A percentile compares a stretch with the other conserved stretches of the same genome.
Evolutionary conservation across 208 protist genomes (phyloP).

Genomic region (Crithidia thermophila): DNA sequence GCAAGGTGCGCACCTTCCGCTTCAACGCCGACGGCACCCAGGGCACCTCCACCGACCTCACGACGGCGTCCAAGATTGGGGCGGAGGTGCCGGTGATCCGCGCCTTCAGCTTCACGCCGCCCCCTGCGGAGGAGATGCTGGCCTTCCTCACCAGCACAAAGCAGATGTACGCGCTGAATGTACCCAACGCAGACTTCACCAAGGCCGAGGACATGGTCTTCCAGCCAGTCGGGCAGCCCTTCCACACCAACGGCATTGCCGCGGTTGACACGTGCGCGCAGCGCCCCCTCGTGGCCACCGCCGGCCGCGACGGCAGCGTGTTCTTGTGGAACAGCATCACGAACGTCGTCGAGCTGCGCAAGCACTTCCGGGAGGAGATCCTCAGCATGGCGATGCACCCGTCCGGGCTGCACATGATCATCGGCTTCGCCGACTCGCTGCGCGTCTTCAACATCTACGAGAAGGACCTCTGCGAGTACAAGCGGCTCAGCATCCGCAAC

Average conservation of each 20-base stretch:
- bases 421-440: slow-evolving; percentile 96
- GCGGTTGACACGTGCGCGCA: slow-evolving; percentile 95
- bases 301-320: slow-evolving; percentile 87
- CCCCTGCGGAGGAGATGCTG: slow-evolving; percentile 89
- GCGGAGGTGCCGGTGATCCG: slow-evolving; percentile 75
- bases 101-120: slow-evolving; percentile 85
- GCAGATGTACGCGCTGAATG: slow-evolving; percentile 93
- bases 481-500: slow-evolving; percentile 93
- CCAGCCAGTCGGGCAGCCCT: slow-evolving; percentile 90
- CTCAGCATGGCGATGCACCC: slow-evolving; percentile 96
- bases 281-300: slow-evolving; percentile 95
- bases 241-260: slow-evolving; percentile 89
- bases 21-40: slow-evolving; percentile 75
- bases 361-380: slow-evolving; percentile 93
- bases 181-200: slow-evolving; percentile 94
- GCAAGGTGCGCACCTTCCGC: slow-evolving; percentile 92
- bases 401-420: slow-evolving; percentile 93
- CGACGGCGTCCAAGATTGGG: slow-evolving; percentile 28
- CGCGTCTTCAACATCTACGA: slow-evolving; percentile 96
- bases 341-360: slow-evolving; percentile 91
- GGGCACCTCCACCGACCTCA: slow-evolving; percentile 26
- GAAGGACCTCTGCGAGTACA: slow-evolving; percentile 94
- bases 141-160: slow-evolving; percentile 92
- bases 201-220: slow-evolving; percentile 93
- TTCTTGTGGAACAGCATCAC: slow-evolving; percentile 97